A percentile compares a stretch with the other conserved stretches of the same genome.
Conservation (phyloP, 116 monocot species). For the Phalaenopsis hybrid region DNA sequence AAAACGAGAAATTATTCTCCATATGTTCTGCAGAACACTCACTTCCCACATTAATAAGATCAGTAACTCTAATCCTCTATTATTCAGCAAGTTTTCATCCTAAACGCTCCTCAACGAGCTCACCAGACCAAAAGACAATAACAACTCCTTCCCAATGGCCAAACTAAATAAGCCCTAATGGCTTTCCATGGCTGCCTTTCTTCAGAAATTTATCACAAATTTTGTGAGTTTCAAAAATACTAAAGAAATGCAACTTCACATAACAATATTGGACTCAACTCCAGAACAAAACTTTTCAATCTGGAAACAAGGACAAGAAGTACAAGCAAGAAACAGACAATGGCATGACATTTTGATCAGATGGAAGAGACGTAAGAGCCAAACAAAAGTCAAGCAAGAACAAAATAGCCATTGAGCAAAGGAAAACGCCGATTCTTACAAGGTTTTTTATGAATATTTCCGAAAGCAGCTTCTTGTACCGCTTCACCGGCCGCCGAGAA, state of each 20-base stretch:
- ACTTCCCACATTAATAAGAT: background rate
- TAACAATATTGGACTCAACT: background rate
- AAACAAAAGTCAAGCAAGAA: background rate
- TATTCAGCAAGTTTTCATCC: too few relatives aligned
- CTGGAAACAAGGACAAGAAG: background rate
- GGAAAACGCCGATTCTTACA: slow-evolving; percentile 23
- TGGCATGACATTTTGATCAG: background rate
- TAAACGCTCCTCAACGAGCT: too few relatives aligned
- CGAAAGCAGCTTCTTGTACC: slow-evolving; percentile 87
- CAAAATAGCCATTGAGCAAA: background rate
- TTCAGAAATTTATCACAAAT: background rate
- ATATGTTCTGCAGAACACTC: background rate
- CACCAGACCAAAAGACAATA: too few relatives aligned
- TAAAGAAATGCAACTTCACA: background rate
- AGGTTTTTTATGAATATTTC: slow-evolving; percentile 73
- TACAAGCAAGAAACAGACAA: background rate
- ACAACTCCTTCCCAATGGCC: background rate
- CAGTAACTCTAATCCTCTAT: background rate
- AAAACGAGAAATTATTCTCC: background rate
- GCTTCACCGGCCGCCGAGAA: slow-evolving; percentile 84
- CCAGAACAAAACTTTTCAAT: background rate
- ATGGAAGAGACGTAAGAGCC: background rate
- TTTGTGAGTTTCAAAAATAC: background rate
- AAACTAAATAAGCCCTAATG: background rate
- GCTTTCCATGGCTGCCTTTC: background rate